phyloP scores from a whole-genome alignment of 2,329 filamentous ascomycete genomes.

The Diaporthe sp. region DNA sequence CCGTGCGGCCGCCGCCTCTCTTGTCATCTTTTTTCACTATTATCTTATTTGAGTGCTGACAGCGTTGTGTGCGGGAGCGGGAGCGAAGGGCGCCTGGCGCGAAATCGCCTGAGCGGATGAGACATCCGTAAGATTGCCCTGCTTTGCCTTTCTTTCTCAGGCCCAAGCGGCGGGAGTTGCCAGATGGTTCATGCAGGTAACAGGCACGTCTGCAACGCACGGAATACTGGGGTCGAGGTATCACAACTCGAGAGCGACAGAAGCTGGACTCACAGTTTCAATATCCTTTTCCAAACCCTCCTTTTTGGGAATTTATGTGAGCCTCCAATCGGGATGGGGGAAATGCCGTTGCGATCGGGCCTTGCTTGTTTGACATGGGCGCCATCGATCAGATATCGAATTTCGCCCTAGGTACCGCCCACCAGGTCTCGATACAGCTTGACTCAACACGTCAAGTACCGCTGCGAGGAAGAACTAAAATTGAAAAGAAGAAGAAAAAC shows the following conservation, averaged over 20 bases:
- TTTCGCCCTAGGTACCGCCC: constrained; percentile 3
- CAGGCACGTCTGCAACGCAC: constrained; percentile 23
- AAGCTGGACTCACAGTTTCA: neutral
- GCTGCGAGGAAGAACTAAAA: neutral
- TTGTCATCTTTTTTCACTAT: neutral
- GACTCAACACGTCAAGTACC: neutral
- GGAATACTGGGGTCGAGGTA: neutral
- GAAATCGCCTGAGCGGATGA: constrained; percentile 1
- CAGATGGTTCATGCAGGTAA: constrained; percentile 18
- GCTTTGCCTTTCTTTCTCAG: neutral
- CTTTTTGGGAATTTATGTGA: neutral
- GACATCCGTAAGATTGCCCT: constrained; percentile 26
- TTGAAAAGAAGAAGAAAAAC: neutral
- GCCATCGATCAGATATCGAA: constrained; percentile 14
- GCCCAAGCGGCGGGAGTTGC: constrained; percentile 3
- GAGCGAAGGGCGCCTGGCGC: constrained; percentile 7
- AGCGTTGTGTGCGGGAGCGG: constrained; percentile 14
- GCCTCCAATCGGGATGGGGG: constrained; percentile 2
- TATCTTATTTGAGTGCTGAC: constrained; percentile 25
- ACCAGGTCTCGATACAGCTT: constrained; percentile 15
- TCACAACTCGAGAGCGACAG: constrained; percentile 13
- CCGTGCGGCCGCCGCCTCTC: constrained; percentile 7
- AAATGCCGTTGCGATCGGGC: neutral
- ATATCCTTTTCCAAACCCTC: neutral
- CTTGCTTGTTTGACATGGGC: constrained; percentile 12